Conservation (phyloP, 169 alveolate species). For the Cryptosporidium viatorum region DNA sequence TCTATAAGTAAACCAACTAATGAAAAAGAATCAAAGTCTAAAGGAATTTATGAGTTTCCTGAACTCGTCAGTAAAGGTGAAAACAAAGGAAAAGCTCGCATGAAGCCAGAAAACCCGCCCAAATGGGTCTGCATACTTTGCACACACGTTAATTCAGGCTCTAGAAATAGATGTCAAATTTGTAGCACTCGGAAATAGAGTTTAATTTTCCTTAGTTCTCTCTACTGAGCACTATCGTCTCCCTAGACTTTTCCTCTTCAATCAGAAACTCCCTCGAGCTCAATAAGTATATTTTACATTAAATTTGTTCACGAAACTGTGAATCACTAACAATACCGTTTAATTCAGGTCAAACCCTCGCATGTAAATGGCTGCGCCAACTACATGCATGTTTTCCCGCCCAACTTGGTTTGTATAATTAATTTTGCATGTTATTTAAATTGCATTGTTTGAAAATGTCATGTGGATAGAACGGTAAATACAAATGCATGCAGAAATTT, state of each 20-base stretch:
- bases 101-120: slow-evolving; percentile 17
- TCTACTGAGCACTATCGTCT: neutral
- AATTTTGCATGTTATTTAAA: neutral
- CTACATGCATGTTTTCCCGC: neutral
- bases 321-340: neutral
- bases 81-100: slow-evolving; percentile 21
- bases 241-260: neutral
- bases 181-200: slow-evolving; percentile 47
- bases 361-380: neutral
- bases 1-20: neutral
- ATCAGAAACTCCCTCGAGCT: neutral
- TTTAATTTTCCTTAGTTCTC: neutral
- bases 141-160: slow-evolving; percentile 34
- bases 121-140: slow-evolving; percentile 66
- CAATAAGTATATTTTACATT: too few species aligned
- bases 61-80: neutral
- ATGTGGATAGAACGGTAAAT: neutral
- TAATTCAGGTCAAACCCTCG: neutral
- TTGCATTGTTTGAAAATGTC: neutral
- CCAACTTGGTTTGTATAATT: neutral
- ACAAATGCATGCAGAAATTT: neutral
- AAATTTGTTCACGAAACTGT: too few species aligned
- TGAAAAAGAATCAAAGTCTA: neutral
- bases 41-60: slow-evolving; percentile 20
- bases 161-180: slow-evolving; percentile 63